Percentiles rank a stretch among this genome's conserved stretches.
phyloP scores from a whole-genome alignment of 2,329 filamentous ascomycete species.

The Aspergillus vadensis region DNA sequence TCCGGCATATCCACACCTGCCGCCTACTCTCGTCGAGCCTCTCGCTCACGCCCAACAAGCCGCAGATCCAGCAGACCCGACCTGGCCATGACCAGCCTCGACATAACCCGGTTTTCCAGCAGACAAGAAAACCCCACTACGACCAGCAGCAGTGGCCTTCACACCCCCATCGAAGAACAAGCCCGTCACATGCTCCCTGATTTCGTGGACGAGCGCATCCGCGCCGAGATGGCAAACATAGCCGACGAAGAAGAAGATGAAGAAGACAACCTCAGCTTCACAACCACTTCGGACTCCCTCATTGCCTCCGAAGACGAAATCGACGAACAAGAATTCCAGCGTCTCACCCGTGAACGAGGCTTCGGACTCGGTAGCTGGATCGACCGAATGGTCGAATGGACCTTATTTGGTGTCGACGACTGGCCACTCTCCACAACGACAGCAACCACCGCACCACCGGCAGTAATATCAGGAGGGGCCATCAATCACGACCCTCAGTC shows the following conservation, averaged over 20 bases:
- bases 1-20: conserved; percentile 42
- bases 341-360: conserved; percentile 53
- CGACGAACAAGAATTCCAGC: conserved; percentile 57
- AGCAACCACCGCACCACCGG: neutral
- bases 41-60: conserved; percentile 37
- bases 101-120: conserved; percentile 12
- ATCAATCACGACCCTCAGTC: neutral
- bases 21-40: conserved; percentile 33
- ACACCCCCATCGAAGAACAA: conserved; percentile 11
- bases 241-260: conserved; percentile 9
- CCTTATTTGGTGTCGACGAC: conserved; percentile 57
- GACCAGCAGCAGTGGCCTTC: neutral
- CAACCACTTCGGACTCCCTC: neutral
- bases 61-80: conserved; percentile 31
- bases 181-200: conserved; percentile 43
- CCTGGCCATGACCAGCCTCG: conserved; percentile 22
- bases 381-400: conserved; percentile 61
- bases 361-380: conserved; percentile 60
- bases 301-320: conserved; percentile 33
- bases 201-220: conserved; percentile 51
- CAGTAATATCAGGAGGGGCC: neutral
- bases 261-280: conserved; percentile 6
- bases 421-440: conserved; percentile 24
- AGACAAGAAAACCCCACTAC: neutral
- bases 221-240: conserved; percentile 42